Percentiles rank a stretch among this genome's conserved stretches.
phyloP scores from a whole-genome alignment of 805 yeast genomes.

The Candida glaebosa region DNA sequence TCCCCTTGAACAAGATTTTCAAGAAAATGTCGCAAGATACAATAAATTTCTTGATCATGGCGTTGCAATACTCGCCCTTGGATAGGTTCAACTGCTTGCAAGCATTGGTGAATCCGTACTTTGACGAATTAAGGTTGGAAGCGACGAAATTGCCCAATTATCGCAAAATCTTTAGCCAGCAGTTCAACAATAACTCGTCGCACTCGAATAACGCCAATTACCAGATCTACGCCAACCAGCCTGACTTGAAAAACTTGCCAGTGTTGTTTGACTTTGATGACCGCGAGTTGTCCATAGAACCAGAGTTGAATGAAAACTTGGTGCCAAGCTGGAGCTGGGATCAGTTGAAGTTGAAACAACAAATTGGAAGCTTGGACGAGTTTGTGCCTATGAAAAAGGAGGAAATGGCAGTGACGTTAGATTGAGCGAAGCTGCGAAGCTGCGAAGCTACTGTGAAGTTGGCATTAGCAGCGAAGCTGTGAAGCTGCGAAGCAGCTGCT shows the following conservation, averaged over 20 bases:
- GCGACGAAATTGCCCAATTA: constrained; percentile 40
- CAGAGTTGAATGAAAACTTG: constrained; percentile 34
- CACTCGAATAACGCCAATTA: constrained; percentile 41
- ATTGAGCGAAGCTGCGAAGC: constrained; percentile 12
- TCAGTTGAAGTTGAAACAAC: constrained; percentile 22
- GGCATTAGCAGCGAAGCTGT: no score
- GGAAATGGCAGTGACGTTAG: constrained; percentile 34
- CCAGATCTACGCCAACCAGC: constrained; percentile 36
- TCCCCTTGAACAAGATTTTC: constrained; percentile 66
- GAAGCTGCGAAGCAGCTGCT: no score
- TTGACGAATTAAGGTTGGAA: constrained; percentile 47
- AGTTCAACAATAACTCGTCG: constrained; percentile 23
- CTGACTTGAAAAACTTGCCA: constrained; percentile 43
- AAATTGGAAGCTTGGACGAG: constrained; percentile 23
- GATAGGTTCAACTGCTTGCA: constrained; percentile 59
- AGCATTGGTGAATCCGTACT: constrained; percentile 50
- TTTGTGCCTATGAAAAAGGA: constrained; percentile 40
- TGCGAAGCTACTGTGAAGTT: no score
- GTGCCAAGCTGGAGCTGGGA: constrained; percentile 34
- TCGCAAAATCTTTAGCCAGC: constrained; percentile 40
- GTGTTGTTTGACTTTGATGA: constrained; percentile 50
- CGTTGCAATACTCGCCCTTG: constrained; percentile 66
- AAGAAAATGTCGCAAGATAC: constrained; percentile 52
- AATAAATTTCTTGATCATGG: constrained; percentile 51
- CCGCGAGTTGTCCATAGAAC: constrained; percentile 47